Evolutionary conservation across 1,139 yeast species (phyloP), one percentile per base, ranked within the genome.

Genomic region (Magnusiomyces clavatus): DNA sequence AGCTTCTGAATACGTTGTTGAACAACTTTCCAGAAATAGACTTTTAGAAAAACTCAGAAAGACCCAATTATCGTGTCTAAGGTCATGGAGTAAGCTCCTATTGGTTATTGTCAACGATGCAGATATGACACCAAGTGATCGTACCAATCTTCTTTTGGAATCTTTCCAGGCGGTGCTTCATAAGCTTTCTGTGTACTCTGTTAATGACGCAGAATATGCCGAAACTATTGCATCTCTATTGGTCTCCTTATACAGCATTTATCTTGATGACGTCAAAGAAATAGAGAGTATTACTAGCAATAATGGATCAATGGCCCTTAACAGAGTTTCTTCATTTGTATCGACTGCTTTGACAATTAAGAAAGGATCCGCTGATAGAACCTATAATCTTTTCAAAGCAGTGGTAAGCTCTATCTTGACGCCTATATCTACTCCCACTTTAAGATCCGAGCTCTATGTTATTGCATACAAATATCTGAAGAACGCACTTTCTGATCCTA

Each of bases 61-160:
- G 1, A 71, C 75, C 4, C 94, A 86, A 57, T 70, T 83, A 47
- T 71, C 76, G 8, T 80, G 83, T 54, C 69, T 90, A 34, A 86
- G 82, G 60, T 79, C 95, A 0, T 90, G 97, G 97, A 82, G 84
- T 37, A 85, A 83, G 59, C 68, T 89, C 50, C 81, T 87, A 39
- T 86, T 87, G 57, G 81, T 88, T 3, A 68, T 88, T 48, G 81
- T 86, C 6, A 74, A 81, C 17, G 92, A 85, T 61, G 76, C 81
- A 2, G 69, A 71, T 17, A 59, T 79, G 55, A 64, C 67, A 4
- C 61, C 72, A 0, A 64, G 68, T 12, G 70, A 70, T 24, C 74
- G 82, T 50, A 73, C 79, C 0, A 78, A 80, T 48, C 84, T 90
- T 60, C 80, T 88, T 51, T 69, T 87, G 40, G 95, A 86, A 60